Base-by-base conservation (phyloP, 345 rosid genomes). In the Eucalyptus pauciflora region DNA sequence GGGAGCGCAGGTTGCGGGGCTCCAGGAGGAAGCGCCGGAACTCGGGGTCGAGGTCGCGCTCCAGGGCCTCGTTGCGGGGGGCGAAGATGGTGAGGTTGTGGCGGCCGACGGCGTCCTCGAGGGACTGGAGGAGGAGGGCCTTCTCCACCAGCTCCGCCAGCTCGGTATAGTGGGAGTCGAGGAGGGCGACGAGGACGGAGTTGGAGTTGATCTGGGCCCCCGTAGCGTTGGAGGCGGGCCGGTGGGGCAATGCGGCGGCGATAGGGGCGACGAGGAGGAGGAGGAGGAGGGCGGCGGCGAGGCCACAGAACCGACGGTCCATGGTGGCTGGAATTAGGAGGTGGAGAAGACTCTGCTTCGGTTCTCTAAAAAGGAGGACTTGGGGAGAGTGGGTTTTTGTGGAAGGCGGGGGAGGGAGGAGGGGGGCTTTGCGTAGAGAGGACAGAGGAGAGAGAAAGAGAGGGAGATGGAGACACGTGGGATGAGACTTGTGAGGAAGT, bases 51-150 rank as follows among this genome's bases (percentile, higher is more conserved):
- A 98, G 93, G 29, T 94, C 92, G 31, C 96, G 97, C 91, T 98
- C 98, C 20, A 98, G 89, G 15, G 99, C 99, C 81, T 97, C 97
- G 88, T 98, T 98, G 8, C 91, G 91, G 0, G 99, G 99, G 4
- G 99, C 99, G 81, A 98, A 98, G 92, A 98, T 96, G 91, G 99
- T 98, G 89, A 98, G 91, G 87, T 96, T 96, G 94, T 98, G 96
- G 41, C 89, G 88, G 18, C 96, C 96, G 29, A 97, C 99, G n/a
- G 98, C 98, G 86, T 93, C 95, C 90, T 98, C 99, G 4, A 98
- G 97, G 29, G 95, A 93, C 54, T 95, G 97, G 27, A 97, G 95
- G n/a, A 97, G 98, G 51, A 95, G 95, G 50, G 99, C 99, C 87
- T 97, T 97, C 86, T 97, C 99, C 1, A 96, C 95, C 7, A 96